Conservation (phyloP, 2,329 filamentous ascomycete genomes). For the Exophiala sp. region DNA sequence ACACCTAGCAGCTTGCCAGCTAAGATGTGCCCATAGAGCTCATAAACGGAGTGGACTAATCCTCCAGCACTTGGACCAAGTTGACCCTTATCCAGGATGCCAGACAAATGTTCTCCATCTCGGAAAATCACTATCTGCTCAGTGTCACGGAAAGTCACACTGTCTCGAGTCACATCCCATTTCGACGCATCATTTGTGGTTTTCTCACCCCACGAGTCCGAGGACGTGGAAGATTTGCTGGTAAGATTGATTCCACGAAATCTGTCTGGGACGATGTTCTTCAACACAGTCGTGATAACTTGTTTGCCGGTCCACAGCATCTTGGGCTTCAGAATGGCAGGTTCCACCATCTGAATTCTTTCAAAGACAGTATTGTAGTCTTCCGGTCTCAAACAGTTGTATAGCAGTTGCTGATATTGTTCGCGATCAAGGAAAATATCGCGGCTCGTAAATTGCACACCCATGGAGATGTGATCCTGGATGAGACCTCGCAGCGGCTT, state of each 20-base stretch:
- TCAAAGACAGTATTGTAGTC: constrained; percentile 82
- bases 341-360: constrained; percentile 74
- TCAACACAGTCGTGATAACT: constrained; percentile 84
- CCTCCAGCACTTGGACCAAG: constrained; percentile 84
- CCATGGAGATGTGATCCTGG: constrained; percentile 96
- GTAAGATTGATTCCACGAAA: constrained; percentile 75
- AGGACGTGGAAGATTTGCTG: constrained; percentile 73
- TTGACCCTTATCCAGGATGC: constrained; percentile 93
- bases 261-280: constrained; percentile 79
- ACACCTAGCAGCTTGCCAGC: constrained; percentile 87
- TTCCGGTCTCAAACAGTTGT: constrained; percentile 83
- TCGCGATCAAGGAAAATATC: constrained; percentile 86
- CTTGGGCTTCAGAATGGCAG: constrained; percentile 76
- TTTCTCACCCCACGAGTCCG: constrained; percentile 69
- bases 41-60: constrained; percentile 86
- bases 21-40: constrained; percentile 82
- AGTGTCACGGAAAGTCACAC: constrained; percentile 47
- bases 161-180: constrained; percentile 24
- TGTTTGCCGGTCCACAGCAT: constrained; percentile 95
- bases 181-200: constrained; percentile 45
- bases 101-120: constrained; percentile 80
- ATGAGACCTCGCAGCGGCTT: constrained; percentile 94
- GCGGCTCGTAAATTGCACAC: constrained; percentile 81
- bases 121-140: constrained; percentile 79
- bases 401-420: constrained; percentile 91